phyloP scores from a whole-genome alignment of 306 rosid genomes.

The Mimosa pudica region DNA sequence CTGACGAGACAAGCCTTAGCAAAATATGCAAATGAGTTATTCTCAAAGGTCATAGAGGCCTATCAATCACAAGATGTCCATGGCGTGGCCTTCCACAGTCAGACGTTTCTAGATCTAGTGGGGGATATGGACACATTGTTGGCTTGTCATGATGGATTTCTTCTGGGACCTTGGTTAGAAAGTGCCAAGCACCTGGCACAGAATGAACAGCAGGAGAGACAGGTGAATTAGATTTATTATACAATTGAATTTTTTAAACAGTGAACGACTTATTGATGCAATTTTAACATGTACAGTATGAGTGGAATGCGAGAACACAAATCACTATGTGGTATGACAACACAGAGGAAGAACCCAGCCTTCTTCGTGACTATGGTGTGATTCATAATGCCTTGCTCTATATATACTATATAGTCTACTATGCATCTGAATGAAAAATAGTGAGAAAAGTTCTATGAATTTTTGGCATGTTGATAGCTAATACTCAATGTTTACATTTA shows the following conservation, averaged over 20 bases:
- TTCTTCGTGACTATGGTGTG: conserved; percentile 88
- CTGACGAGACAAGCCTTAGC: conserved; percentile 86
- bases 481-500: neutral
- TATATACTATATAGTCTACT: neutral
- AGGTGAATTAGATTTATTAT: conserved; percentile 46
- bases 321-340: conserved; percentile 97
- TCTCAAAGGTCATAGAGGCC: conserved; percentile 64
- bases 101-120: conserved; percentile 65
- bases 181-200: conserved; percentile 81
- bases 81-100: conserved; percentile 48
- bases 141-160: conserved; percentile 90
- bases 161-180: conserved; percentile 86
- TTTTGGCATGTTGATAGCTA: neutral
- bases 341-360: conserved; percentile 73
- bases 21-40: conserved; percentile 71
- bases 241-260: conserved; percentile 3
- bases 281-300: conserved; percentile 56
- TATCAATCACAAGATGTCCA: conserved; percentile 50
- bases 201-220: conserved; percentile 68
- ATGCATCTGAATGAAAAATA: neutral
- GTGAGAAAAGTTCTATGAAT: neutral
- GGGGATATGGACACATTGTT: conserved; percentile 72
- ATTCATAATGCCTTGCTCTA: conserved; percentile 9
- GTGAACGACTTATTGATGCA: conserved; percentile 14
- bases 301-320: conserved; percentile 95